Conservation (phyloP, 2,329 filamentous ascomycete genomes). For the Aspergillus novofumigatus region DNA sequence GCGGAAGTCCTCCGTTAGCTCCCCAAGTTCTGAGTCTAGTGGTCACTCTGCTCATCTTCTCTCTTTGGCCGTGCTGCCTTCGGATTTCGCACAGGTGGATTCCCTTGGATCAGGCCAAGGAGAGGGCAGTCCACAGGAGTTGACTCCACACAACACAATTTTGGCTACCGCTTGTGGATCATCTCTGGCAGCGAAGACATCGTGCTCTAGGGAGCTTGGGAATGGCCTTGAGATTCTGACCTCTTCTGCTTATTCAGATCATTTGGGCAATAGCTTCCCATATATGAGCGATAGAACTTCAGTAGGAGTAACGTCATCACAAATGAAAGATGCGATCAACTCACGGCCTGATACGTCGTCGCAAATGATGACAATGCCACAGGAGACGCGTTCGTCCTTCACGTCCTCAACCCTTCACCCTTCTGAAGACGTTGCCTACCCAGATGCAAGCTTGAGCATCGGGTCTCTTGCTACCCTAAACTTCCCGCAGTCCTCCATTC, state of each 20-base stretch:
- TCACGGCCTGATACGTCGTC: conserved; percentile 22
- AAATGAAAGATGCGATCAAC: conserved; percentile 11
- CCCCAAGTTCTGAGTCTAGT: conserved; percentile 26
- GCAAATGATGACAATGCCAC: conserved; percentile 9
- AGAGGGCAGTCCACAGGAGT: conserved; percentile 3
- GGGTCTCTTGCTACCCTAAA: conserved; percentile 24
- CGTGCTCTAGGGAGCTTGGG: conserved; percentile 19
- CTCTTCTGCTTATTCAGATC: conserved; percentile 14
- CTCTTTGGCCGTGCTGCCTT: conserved; percentile 12
- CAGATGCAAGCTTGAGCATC: conserved; percentile 23
- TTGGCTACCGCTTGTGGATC: conserved; percentile 12
- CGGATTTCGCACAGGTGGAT: conserved; percentile 6
- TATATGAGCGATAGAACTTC: conserved; percentile 15
- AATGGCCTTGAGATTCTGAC: conserved; percentile 13
- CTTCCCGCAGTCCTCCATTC: conserved; percentile 29
- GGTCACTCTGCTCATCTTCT: conserved; percentile 15
- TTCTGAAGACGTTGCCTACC: conserved; percentile 16
- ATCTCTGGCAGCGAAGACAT: conserved; percentile 12
- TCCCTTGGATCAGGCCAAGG: conserved; percentile 1
- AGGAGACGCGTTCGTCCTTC: conserved; percentile 15
- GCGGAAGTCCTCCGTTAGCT: conserved; percentile 47
- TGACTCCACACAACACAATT: conserved; percentile 7
- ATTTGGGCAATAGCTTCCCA: conserved; percentile 13
- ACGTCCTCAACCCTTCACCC: conserved; percentile 13
- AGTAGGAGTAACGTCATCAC: conserved; percentile 19